Evolutionary conservation across 169 alveolate genomes (phyloP).

Genomic region (Babesia gibsoni): DNA sequence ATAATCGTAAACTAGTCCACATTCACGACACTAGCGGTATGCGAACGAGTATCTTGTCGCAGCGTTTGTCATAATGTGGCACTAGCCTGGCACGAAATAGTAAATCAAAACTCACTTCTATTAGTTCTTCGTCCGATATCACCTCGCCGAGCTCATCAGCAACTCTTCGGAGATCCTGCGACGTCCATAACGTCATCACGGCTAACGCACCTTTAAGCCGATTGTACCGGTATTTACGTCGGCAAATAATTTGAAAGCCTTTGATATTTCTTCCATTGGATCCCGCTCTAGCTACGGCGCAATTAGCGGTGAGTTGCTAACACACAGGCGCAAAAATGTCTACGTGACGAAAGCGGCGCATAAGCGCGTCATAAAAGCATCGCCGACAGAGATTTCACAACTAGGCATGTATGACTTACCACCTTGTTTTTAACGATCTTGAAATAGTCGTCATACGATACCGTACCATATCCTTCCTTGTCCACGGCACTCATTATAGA

Average conservation of each 20-base stretch:
- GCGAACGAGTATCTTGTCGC: neutral
- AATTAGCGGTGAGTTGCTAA: constrained; percentile 24
- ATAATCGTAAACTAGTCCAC: neutral
- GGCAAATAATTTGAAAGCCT: constrained; percentile 94
- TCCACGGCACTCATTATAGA: constrained; percentile 91
- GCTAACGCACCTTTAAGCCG: constrained; percentile 79
- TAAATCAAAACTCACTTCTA: constrained; percentile 70
- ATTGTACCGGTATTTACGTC: constrained; percentile 96
- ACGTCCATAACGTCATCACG: neutral
- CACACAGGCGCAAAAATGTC: no score
- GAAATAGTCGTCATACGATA: constrained; percentile 81
- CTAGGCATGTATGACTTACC: constrained; percentile 30
- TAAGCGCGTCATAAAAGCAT: neutral
- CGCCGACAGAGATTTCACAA: neutral
- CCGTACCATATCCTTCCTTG: constrained; percentile 86
- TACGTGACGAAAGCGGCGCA: no score
- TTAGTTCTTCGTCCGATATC: constrained; percentile 95
- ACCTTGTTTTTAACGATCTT: constrained; percentile 75
- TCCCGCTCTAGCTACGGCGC: constrained; percentile 85
- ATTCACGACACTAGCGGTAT: neutral
- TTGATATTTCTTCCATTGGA: constrained; percentile 93
- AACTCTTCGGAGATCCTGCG: constrained; percentile 92
- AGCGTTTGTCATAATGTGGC: neutral
- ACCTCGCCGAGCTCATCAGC: constrained; percentile 98
- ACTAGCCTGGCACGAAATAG: neutral